Evolutionary conservation across 75 land plant genomes (phyloP).

Genomic region (Sequoia sempervirens): DNA sequence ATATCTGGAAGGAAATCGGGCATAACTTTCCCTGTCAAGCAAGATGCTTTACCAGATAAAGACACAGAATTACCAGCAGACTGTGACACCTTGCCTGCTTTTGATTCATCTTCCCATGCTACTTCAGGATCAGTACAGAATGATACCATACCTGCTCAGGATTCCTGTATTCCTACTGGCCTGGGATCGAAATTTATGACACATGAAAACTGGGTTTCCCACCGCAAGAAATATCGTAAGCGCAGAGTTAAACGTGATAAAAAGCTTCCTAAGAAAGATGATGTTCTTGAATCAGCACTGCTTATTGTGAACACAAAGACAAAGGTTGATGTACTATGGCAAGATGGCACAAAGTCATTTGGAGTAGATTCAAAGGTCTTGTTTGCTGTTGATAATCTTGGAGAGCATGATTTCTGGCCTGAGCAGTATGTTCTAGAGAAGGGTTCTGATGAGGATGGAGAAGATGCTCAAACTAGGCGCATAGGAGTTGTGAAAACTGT

Average conservation of each 20-base stretch:
- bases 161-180: slow-evolving; percentile 20
- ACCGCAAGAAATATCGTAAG: slow-evolving; percentile 57
- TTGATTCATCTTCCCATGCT: neutral
- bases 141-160: slow-evolving; percentile 11
- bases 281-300: slow-evolving; percentile 62
- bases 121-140: slow-evolving; percentile 6
- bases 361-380: slow-evolving; percentile 50
- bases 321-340: slow-evolving; percentile 89
- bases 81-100: neutral
- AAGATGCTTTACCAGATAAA: neutral
- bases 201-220: slow-evolving; percentile 45
- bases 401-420: slow-evolving; percentile 92
- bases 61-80: neutral
- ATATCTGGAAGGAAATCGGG: neutral
- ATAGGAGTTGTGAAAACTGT: slow-evolving; percentile 87
- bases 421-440: slow-evolving; percentile 95
- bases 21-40: neutral
- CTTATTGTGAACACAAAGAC: slow-evolving; percentile 65
- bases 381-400: slow-evolving; percentile 76
- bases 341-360: slow-evolving; percentile 65
- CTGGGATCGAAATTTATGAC: slow-evolving; percentile 29
- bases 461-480: slow-evolving; percentile 47
- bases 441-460: slow-evolving; percentile 58
- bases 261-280: slow-evolving; percentile 53
- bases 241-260: slow-evolving; percentile 55